A percentile compares a stretch with the other conserved stretches of the same genome.
These are phyloP conservation scores for Macroventuria anomochaeta DNA, from an alignment of 2,329 filamentous ascomycete species.

Conservation along the genomic window DNA sequence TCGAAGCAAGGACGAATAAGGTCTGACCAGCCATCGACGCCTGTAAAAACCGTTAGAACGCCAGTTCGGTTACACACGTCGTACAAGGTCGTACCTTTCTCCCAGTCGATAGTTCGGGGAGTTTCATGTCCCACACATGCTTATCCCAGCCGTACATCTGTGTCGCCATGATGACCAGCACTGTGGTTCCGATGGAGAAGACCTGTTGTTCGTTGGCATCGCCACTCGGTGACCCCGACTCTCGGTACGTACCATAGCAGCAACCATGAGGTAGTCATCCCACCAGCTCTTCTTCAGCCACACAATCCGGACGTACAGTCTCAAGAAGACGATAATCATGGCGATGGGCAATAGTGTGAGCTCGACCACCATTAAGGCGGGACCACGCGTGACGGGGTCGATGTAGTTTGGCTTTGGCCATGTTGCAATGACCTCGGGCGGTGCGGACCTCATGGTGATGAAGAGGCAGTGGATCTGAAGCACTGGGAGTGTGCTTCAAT, in stretches of 20 bases:
- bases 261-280: slow-evolving; percentile 49
- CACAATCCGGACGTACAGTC: slow-evolving; percentile 45
- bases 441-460: slow-evolving; percentile 42
- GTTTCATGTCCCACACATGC: slow-evolving; percentile 47
- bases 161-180: slow-evolving; percentile 44
- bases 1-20: slow-evolving; percentile 48
- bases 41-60: slow-evolving; percentile 34
- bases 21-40: slow-evolving; percentile 49
- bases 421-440: slow-evolving; percentile 42
- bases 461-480: slow-evolving; percentile 19
- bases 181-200: slow-evolving; percentile 43
- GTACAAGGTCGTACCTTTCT: slow-evolving; percentile 40
- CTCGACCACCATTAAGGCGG: slow-evolving; percentile 51
- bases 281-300: slow-evolving; percentile 49
- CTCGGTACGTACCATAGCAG: slow-evolving; percentile 41
- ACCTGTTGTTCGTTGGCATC: slow-evolving; percentile 34
- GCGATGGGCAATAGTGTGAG: slow-evolving; percentile 47
- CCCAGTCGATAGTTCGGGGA: slow-evolving; percentile 39
- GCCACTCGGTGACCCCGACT: slow-evolving; percentile 19
- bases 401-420: slow-evolving; percentile 55
- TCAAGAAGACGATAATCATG: slow-evolving; percentile 43
- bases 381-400: slow-evolving; percentile 51
- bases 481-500: slow-evolving; percentile 27
- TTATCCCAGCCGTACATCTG: slow-evolving; percentile 49
- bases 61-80: slow-evolving; percentile 24